phyloP scores from a whole-genome alignment of 2,329 filamentous ascomycete species.

The Calcarisporium arbuscula region DNA sequence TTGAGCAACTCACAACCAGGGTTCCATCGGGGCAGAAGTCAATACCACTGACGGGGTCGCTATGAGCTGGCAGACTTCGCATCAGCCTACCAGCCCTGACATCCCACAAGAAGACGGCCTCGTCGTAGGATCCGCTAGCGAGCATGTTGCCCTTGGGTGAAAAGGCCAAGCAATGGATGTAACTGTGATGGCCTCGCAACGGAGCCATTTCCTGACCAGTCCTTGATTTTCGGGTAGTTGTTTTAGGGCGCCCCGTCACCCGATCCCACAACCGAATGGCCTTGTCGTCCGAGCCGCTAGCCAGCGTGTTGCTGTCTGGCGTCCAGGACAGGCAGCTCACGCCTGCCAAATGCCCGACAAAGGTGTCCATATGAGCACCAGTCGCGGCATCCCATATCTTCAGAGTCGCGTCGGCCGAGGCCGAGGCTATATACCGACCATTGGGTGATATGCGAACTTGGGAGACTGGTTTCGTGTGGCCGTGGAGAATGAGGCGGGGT shows the following conservation, averaged over 20 bases:
- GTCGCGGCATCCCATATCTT: conserved; percentile 84
- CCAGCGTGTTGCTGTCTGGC: conserved; percentile 79
- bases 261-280: conserved; percentile 88
- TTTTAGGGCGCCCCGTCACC: conserved; percentile 51
- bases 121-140: conserved; percentile 91
- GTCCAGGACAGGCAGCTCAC: conserved; percentile 93
- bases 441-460: conserved; percentile 89
- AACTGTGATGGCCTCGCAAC: conserved; percentile 87
- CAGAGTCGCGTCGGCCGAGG: conserved; percentile 82
- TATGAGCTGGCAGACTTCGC: conserved; percentile 87
- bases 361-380: conserved; percentile 75
- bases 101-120: conserved; percentile 96
- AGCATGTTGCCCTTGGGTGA: conserved; percentile 98
- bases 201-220: conserved; percentile 41
- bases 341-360: conserved; percentile 89
- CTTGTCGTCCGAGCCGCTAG: conserved; percentile 93
- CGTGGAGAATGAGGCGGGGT: conserved; percentile 63
- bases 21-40: conserved; percentile 92
- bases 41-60: conserved; percentile 87
- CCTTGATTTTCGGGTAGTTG: conserved; percentile 32
- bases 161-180: conserved; percentile 89
- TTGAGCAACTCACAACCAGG: conserved; percentile 83
- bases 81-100: conserved; percentile 81
- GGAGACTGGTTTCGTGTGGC: conserved; percentile 73
- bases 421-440: conserved; percentile 81